These are phyloP conservation scores for Lomentospora prolificans DNA, from an alignment of 2,329 filamentous ascomycete genomes.

Conservation along the genomic window DNA sequence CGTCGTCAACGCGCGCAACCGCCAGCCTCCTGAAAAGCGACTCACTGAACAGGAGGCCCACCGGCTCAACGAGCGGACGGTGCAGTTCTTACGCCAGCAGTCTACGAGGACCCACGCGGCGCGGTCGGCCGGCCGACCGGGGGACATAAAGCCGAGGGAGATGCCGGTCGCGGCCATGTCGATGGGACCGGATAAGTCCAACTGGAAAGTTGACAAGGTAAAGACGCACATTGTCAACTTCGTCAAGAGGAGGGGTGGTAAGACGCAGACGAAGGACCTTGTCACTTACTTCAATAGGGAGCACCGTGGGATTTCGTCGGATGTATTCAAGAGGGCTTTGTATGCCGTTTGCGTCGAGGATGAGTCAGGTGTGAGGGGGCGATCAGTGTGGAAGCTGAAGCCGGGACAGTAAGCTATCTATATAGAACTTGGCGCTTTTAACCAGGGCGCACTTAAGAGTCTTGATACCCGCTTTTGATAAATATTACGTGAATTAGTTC, in stretches of 20 bases:
- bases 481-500: too few relatives aligned
- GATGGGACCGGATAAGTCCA: neutral
- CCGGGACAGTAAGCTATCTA: neutral
- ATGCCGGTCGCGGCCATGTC: neutral
- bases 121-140: conserved; percentile 31
- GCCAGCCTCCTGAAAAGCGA: conserved; percentile 61
- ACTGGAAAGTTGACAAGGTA: conserved; percentile 3
- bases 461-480: too few relatives aligned
- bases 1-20: conserved; percentile 69
- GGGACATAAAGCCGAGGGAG: neutral
- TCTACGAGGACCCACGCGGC: conserved; percentile 54
- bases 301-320: conserved; percentile 9
- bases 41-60: conserved; percentile 62
- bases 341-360: conserved; percentile 66
- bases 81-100: conserved; percentile 11
- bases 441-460: too few relatives aligned
- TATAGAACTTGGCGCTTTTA: too few relatives aligned
- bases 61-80: conserved; percentile 11
- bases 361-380: conserved; percentile 40
- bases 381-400: conserved; percentile 44
- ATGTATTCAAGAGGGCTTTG: conserved; percentile 65
- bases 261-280: conserved; percentile 52
- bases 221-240: conserved; percentile 31
- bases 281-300: conserved; percentile 12
- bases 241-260: conserved; percentile 66